Base-by-base conservation (phyloP, 345 rosid species). In the Citrus australasica region DNA sequence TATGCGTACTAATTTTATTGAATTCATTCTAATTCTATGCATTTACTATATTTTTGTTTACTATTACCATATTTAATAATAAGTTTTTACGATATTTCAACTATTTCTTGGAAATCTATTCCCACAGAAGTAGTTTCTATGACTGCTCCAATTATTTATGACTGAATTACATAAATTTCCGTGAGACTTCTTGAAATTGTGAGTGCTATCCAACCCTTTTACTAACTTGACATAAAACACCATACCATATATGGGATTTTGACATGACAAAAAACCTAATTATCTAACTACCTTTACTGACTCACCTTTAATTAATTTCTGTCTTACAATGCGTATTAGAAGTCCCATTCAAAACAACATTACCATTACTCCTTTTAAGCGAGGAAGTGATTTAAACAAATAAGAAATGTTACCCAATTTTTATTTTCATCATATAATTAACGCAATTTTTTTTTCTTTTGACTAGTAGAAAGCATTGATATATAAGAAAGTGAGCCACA, bases 261-360 rank as follows among this genome's bases (percentile, higher is more conserved):
- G 74, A 51, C 32, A 28, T 70, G 61, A 70, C 53, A 51, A 35
- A 28, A 51, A 51, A 70, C 61, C 61, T 70, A 51, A 70, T 51
- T 30, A 28, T 58, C 59, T 48, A 70, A 51, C 74, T 70, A 28
- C 27, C 58, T 16, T n/a, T 40, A 25, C 32, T 46, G 60, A 35
- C 37, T 69, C 51, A 46, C 51, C 51, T 13, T 46, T 46, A 13
- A 11, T 46, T 46, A 3, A 53, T 53, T 53, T 53, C 22, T 53
- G 58, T 53, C 19, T 17, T 53, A 53, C 7, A 17, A 53, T 53
- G 58, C 58, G 17, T 53, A 53, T 53, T 17, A 53, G 7, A 53
- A 53, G 58, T 53, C 22, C 58, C 2, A 53, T 17, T 13, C 17
- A 53, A 53, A 5, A 17, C 22, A 53, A 17, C 22, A 53, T 51